phyloP scores from a whole-genome alignment of 805 yeast genomes.

The Metschnikowia proteae region DNA sequence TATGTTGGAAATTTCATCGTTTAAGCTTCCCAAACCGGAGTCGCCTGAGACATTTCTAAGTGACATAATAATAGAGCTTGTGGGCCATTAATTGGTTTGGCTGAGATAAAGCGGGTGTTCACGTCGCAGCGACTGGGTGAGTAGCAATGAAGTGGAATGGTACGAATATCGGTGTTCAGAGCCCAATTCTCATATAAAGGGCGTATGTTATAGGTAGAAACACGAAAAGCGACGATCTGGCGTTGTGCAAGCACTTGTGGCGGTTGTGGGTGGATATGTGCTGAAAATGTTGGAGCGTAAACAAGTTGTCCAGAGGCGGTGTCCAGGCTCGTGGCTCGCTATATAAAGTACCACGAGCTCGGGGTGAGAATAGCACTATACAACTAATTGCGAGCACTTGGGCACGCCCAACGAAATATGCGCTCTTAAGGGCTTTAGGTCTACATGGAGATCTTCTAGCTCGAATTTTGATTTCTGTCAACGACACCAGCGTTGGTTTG shows the following conservation, averaged over 20 bases:
- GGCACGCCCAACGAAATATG: too few species aligned
- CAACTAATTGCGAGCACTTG: background rate
- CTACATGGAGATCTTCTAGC: too few species aligned
- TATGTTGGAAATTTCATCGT: constrained; percentile 14
- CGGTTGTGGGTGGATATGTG: background rate
- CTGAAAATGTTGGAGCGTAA: background rate
- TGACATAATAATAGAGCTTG: constrained; percentile 1
- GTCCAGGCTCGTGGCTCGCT: constrained; percentile 1
- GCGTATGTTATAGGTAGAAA: background rate
- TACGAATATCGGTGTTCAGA: background rate
- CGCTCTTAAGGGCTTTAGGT: too few species aligned
- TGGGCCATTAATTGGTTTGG: background rate
- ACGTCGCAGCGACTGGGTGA: background rate
- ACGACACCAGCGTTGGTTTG: background rate
- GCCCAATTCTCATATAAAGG: background rate
- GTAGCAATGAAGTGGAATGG: constrained; percentile 1
- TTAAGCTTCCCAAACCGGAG: constrained; percentile 15
- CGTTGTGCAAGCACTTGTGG: background rate
- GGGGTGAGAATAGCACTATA: background rate
- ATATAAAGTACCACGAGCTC: constrained; percentile 1
- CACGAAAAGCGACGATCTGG: background rate
- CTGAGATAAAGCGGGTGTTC: background rate
- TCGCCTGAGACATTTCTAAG: constrained; percentile 6
- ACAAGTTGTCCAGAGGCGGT: background rate
- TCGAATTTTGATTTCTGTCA: too few species aligned